phyloP scores from a whole-genome alignment of 805 yeast species.

The Candida nanaspora region DNA sequence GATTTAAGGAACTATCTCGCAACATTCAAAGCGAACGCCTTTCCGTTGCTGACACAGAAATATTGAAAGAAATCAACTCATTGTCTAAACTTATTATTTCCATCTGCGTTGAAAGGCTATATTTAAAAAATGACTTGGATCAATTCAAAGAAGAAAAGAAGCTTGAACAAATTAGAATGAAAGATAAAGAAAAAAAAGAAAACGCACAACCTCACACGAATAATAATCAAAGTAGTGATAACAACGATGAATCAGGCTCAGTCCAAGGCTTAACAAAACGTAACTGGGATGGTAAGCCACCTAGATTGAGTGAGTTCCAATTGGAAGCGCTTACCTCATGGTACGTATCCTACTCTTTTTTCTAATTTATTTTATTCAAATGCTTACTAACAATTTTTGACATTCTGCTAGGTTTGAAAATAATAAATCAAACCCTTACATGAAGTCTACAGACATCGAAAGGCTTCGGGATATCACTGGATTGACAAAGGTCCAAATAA shows the following conservation, averaged over 20 bases:
- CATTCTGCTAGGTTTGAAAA: not conserved
- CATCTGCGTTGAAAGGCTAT: not conserved
- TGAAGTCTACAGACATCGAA: not conserved
- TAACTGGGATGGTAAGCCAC: no score
- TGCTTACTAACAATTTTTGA: no score
- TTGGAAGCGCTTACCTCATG: no score
- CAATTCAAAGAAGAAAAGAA: not conserved
- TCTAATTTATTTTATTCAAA: no score
- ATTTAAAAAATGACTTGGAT: not conserved
- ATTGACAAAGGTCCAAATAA: not conserved
- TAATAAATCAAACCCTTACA: not conserved
- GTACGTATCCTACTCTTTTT: no score
- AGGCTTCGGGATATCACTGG: not conserved
- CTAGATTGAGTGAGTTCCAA: no score
- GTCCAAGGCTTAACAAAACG: no score
- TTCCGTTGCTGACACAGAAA: not conserved
- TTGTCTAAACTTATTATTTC: not conserved
- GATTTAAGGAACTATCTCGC: not conserved
- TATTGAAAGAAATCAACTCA: not conserved
- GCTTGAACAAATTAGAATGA: not conserved
- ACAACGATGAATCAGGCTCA: no score
- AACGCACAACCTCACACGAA: no score
- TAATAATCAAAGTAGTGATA: no score
- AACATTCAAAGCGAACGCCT: not conserved
- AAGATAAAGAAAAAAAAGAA: no score